Base-by-base conservation (phyloP, 306 rosid species). In the Trifolium subterraneum region DNA sequence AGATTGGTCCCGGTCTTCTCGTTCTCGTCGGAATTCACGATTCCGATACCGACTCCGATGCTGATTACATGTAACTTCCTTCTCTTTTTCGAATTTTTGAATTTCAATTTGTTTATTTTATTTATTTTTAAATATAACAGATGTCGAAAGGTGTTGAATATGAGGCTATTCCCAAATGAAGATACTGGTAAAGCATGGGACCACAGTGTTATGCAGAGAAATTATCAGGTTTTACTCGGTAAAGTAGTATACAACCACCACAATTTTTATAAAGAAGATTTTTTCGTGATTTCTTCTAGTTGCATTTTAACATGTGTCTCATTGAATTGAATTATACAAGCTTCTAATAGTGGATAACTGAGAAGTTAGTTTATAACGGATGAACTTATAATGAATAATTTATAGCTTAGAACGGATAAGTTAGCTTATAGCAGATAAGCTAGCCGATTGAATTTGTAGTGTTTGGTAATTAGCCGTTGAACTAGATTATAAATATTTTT, bases 1-100 rank as follows among this genome's bases (percentile, higher is more conserved):
- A 85, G 76, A 91, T 93, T 13, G 98, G 98, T n/a, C 94, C 96
- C 4, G 98, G 98, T 6, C 91, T 93, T 41, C 90, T 93, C 55
- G 94, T 93, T 74, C 90, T 93, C 29, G 87, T 93, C 50, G 98
- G 98, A 67, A 72, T 91, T 48, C 98, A 91, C 55, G 92, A 91
- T 8, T 81, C 98, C 64, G 98, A 93, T 77, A 65, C 97, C 71
- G 84, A 82, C 3, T 18, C 90, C 73, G 98, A 93, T 25, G 92
- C 94, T 72, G 97, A 93, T 4, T 91, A 84, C 89, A 91, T 93
- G 97, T 93, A 27, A 36, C 5, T 1, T 36, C 39, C 14, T 15
- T 70, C 29, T 63, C 45, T 47, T 62, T 52, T 20, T 5, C 25
- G 4, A 45, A 0, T 5, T 52, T 0, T 62, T 23, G 4, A 22